Conservation (phyloP, 495 filamentous ascomycete genomes). For the Penicillium cosmopolitanum region DNA sequence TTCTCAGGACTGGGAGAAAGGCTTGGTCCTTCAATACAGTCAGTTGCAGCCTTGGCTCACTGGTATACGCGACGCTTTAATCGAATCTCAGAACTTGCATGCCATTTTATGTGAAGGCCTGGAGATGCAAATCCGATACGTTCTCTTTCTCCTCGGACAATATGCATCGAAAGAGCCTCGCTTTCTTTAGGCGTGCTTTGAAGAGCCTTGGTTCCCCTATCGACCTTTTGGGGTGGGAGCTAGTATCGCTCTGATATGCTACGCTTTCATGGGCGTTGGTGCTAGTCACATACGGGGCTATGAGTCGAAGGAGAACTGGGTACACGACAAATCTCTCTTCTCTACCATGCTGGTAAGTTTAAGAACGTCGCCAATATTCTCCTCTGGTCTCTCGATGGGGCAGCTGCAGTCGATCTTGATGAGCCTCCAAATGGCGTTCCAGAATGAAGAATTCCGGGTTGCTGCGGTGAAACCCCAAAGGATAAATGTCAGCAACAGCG, state of each 20-base stretch:
- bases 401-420: too few relatives aligned
- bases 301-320: too few relatives aligned
- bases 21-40: background rate
- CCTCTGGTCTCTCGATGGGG: too few relatives aligned
- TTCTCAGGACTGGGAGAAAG: background rate
- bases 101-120: background rate
- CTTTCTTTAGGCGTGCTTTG: slow-evolving; percentile 5
- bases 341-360: too few relatives aligned
- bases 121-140: background rate
- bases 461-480: too few relatives aligned
- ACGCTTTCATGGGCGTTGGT: background rate
- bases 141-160: background rate
- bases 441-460: too few relatives aligned
- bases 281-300: too few relatives aligned
- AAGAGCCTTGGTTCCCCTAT: background rate
- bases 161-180: background rate
- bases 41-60: background rate
- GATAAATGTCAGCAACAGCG: too few relatives aligned
- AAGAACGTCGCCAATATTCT: too few relatives aligned
- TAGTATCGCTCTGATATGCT: background rate
- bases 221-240: slow-evolving; percentile 7
- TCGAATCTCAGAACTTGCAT: background rate
- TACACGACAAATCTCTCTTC: too few relatives aligned
- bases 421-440: too few relatives aligned
- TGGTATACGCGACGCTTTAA: slow-evolving; percentile 2